Evolutionary conservation across 2,329 filamentous ascomycete genomes (phyloP), one percentile per base, ranked within the genome.

Genomic region (Colletotrichum cordylinicola): DNA sequence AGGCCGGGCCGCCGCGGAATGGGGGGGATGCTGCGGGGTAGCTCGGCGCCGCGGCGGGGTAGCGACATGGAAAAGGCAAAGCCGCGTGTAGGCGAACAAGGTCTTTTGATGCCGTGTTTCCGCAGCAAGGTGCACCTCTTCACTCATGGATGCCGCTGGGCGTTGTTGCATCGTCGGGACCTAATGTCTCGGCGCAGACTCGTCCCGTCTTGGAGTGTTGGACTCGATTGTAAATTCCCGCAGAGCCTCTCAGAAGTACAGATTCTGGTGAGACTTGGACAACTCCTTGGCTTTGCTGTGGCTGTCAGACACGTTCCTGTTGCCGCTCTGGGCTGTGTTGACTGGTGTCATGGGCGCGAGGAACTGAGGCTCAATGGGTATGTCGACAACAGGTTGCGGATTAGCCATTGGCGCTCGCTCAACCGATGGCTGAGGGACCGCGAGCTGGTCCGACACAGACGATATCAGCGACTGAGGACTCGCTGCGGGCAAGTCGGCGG

Each of bases 1-100:
- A 48, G 58, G 66, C 56, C 70, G 70, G 70, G 43, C 70, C 43
- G 61, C 72, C 69, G 68, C 72, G 72, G 72, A 75, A 75, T 72
- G 55, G 61, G 43, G 43, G n/a, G 12, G 21, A 8, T 16, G 21
- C 43, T 68, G 73, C 70, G 73, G 73, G 73, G 73, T 73, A 72
- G 70, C 64, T 65, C 73, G 64, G 70, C 13, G 39, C 70, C 73
- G 73, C 61, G 48, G 73, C 64, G 69, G 73, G 64, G 70, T 16
- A 64, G 16, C 8, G 24, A 8, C 18, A 52, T 52, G 43, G 27
- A 24, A 29, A 33, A 31, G 48, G 24, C 68, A 75, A 75, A 75
- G 73, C 73, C 73, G 73, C 64, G 13, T 18, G 64, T 75, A 75
- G 21, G 73, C 73, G 73, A 55, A 2, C 8, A 24, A 27, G 43